Percentiles rank a stretch among this genome's conserved stretches.
Conservation (phyloP, 164 flowering plant species). For the Hamamelis virginiana region DNA sequence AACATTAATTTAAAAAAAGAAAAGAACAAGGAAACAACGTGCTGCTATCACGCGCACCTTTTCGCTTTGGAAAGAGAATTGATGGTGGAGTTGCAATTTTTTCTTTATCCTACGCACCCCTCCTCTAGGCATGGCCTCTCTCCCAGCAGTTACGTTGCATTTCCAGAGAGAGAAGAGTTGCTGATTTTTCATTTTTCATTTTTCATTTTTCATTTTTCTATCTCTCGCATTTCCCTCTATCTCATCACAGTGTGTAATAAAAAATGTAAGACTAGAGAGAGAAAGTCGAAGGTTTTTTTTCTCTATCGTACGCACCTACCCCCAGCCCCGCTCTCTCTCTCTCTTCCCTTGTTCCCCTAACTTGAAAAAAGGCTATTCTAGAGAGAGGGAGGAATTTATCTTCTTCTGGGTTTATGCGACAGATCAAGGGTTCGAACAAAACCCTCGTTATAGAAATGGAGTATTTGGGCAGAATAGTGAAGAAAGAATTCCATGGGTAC, state of each 20-base stretch:
- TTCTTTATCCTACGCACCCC: not conserved
- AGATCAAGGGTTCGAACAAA: constrained; percentile 5
- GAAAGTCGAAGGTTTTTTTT: not conserved
- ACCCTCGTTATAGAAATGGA: constrained; percentile 45
- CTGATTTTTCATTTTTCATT: too few relatives aligned
- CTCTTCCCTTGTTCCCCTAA: too few relatives aligned
- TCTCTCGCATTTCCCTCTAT: not conserved
- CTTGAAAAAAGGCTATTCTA: not conserved
- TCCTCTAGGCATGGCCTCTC: constrained; percentile 15
- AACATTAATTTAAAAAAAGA: too few relatives aligned
- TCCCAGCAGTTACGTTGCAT: constrained; percentile 17
- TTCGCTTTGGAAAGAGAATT: too few relatives aligned
- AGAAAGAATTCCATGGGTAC: constrained; percentile 47
- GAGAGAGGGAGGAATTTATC: not conserved
- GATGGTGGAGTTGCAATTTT: too few relatives aligned
- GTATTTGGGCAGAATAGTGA: constrained; percentile 56
- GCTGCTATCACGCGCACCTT: too few relatives aligned
- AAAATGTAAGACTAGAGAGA: constrained; percentile 7
- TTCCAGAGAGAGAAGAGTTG: constrained; percentile 10
- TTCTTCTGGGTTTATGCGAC: not conserved
- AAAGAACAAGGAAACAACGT: too few relatives aligned
- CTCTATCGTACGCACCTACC: too few relatives aligned
- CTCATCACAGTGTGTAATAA: not conserved
- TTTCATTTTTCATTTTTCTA: too few relatives aligned
- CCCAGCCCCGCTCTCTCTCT: too few relatives aligned